Evolutionary conservation across 1,284 basidiomycete genomes (phyloP), one percentile per base, ranked within the genome.

Genomic region (Rhodotorula sp.): DNA sequence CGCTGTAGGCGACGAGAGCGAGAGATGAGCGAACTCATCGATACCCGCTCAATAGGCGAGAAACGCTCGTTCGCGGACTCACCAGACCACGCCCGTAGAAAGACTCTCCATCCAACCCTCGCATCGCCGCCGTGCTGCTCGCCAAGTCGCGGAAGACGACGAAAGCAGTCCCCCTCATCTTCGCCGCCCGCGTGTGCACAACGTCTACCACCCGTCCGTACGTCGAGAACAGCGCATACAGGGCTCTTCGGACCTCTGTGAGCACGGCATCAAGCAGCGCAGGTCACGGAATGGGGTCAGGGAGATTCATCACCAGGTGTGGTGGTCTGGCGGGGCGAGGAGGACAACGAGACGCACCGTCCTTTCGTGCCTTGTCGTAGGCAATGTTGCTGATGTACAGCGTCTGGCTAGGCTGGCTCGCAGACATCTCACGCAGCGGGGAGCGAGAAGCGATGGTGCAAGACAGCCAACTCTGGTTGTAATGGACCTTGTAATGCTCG

Each of bases 351-450:
- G 31, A 78, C 82, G 70, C 51, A 83, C 84, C 84, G 46, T 91
- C 87, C 81, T 95, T 99, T 83, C 94, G 93, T 76, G 95, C 85
- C 82, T 94, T 93, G 80, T 90, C 89, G 64, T 65, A 65, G 79
- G 96, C 92, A 77, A 99, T 86, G 80, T 96, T 96, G 79, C 93
- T 92, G 81, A 99, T 83, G 82, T 96, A 98, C 75, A 99, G 86
- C 62, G 94, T 92, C 58, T 86, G 79, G 90, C 93, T 40, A 92
- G 94, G 79, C 88, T 64, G 66, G 28, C n/a, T 47, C 6, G 56
- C n/a, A 7, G 69, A 62, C 71, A 72, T 72, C 40, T 18, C 15
- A 11, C 34, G 11, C 20, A 31, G 31, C 51, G 34, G 11, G 10
- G 7, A n/a, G 13, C 24, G 47, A 11, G 46, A 2, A 22, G 18